These are phyloP conservation scores for Cryphonectria carpinicola DNA, from an alignment of 2,329 filamentous ascomycete species.

Conservation along the genomic window DNA sequence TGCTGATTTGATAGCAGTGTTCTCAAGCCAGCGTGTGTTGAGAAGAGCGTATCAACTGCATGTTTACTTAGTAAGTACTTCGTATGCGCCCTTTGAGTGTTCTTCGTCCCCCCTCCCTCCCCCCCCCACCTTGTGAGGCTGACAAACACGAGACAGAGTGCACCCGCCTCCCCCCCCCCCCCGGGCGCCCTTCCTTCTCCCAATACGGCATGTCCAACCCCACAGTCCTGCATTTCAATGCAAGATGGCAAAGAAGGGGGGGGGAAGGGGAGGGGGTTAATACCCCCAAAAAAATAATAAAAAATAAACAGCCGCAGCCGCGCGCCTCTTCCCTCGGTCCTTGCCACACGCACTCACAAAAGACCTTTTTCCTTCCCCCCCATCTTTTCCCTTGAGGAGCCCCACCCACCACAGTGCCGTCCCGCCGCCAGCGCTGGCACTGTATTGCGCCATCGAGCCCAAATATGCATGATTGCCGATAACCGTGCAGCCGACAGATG, in stretches of 20 bases:
- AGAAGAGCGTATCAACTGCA: neutral
- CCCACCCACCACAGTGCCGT: slow-evolving; percentile 18
- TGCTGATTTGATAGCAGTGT: neutral
- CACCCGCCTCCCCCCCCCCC: too few relatives aligned
- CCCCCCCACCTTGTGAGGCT: neutral
- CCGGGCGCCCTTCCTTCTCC: neutral
- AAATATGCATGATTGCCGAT: slow-evolving; percentile 28
- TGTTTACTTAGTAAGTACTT: neutral
- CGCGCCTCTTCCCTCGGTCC: slow-evolving; percentile 4
- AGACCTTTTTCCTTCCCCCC: neutral
- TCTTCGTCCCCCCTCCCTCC: neutral
- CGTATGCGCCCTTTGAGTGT: neutral
- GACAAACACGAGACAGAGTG: neutral
- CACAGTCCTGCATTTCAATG: neutral
- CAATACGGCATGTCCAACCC: slow-evolving; percentile 3
- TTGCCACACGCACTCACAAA: neutral
- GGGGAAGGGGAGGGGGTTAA: too few relatives aligned
- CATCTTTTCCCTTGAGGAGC: neutral
- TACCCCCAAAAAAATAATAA: neutral
- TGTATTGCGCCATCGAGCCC: slow-evolving; percentile 27
- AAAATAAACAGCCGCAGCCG: slow-evolving; percentile 6
- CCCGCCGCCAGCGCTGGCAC: neutral
- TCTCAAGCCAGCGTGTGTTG: neutral
- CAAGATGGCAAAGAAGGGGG: too few relatives aligned
- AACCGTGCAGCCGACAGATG: slow-evolving; percentile 27